A percentile compares a stretch with the other conserved stretches of the same genome.
Conservation (phyloP, 108 stramenopile genomes). For the Mayamaea pseudoterrestris region DNA sequence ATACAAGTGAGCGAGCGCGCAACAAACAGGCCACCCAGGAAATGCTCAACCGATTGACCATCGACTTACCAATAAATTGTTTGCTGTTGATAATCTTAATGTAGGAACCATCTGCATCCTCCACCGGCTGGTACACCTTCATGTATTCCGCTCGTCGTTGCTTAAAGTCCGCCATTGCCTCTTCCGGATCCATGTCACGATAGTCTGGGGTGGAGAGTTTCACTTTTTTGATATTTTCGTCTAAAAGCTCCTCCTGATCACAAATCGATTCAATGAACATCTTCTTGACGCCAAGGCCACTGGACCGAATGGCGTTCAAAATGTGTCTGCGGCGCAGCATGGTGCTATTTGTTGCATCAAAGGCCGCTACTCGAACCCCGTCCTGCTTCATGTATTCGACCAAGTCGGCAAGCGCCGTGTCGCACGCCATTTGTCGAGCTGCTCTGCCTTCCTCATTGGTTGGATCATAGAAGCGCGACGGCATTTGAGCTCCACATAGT, state of each 20-base stretch:
- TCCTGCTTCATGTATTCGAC: slow-evolving; percentile 22
- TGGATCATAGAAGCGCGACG: slow-evolving; percentile 89
- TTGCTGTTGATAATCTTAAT: slow-evolving; percentile 81
- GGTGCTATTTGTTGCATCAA: slow-evolving; percentile 95
- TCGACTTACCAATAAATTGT: slow-evolving; percentile 38
- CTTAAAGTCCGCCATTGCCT: slow-evolving; percentile 78
- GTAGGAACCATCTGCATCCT: slow-evolving; percentile 63
- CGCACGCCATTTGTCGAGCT: slow-evolving; percentile 57
- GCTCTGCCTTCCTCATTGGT: slow-evolving; percentile 51
- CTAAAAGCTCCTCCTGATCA: slow-evolving; percentile 69
- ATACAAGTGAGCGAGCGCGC: too few relatives aligned
- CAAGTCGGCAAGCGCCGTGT: slow-evolving; percentile 83
- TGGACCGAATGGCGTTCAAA: slow-evolving; percentile 19
- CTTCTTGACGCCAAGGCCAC: slow-evolving; percentile 41
- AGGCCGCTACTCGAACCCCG: slow-evolving; percentile 71
- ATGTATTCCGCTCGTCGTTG: slow-evolving; percentile 75
- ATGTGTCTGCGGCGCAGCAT: slow-evolving; percentile 55
- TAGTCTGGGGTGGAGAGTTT: slow-evolving; percentile 88
- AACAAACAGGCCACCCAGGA: too few relatives aligned
- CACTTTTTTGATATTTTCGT: slow-evolving; percentile 77
- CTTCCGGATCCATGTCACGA: slow-evolving; percentile 50
- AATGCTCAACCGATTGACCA: background rate
- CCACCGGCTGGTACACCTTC: slow-evolving; percentile 78
- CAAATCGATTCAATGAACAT: slow-evolving; percentile 91
- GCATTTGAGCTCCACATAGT: slow-evolving; percentile 64